Base-by-base conservation (phyloP, 441 rosid genomes). In the Geranium incanum region DNA sequence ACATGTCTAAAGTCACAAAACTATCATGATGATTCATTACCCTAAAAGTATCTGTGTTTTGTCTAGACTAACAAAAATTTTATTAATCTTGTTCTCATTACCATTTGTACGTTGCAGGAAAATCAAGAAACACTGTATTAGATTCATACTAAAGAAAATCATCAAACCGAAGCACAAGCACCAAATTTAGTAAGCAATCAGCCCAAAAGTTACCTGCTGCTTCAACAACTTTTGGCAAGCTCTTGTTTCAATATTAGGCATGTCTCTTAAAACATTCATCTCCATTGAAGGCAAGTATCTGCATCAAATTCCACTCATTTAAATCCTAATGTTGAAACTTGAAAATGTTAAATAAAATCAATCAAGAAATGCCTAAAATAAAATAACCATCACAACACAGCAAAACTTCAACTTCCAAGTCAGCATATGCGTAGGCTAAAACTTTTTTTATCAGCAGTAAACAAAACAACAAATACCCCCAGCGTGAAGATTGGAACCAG, bases 251-350 rank as follows among this genome's bases (percentile, higher is more conserved):
- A 93, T 84, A 77, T 85, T 77, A 0, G 79, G 79, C 92, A 88
- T 85, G 70, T 86, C 91, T 71, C 77, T 84, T 70, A 93, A 57
- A 71, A 83, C 86, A 45, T 97, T 96, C 28, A 93, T 77, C 76
- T 93, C 89, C 97, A 89, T 86, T 70, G 81, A 77, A 9, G 89
- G 86, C 81, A 91, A 68, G 84, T 84, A 89, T 72, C 95, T 93
- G 81, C 74, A 15, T 45, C 71, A 68, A 78, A 59, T 66, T 67
- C 72, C 39, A 52, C 6, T 52, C 60, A 52, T n/a, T 0, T 39
- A 39, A 39, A 39, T 39, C 43, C 43, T 52, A 16, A n/a, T 52
- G 21, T 4, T 52, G 60, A 52, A 52, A 52, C 4, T 4, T 52
- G 60, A 52, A 52, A 52, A 16, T 13, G 59, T 13, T 50, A 0